Conservation (phyloP, 164 flowering plant species). For the Tinospora cordifolia region DNA sequence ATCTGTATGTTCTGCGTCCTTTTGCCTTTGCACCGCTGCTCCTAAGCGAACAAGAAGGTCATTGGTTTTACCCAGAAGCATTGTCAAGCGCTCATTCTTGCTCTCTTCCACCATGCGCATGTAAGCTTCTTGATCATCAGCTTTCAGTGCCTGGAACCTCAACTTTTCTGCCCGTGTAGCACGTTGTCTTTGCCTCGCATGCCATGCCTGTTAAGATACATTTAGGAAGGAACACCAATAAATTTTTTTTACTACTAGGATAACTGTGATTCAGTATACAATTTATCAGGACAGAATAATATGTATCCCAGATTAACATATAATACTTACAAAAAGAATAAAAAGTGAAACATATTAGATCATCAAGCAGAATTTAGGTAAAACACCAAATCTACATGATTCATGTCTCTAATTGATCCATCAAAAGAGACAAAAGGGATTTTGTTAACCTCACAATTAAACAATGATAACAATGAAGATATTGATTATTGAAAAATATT, state of each 20-base stretch:
- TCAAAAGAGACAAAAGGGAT: not conserved
- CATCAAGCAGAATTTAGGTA: not conserved
- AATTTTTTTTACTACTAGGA: not conserved
- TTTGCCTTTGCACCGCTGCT: slow-evolving; percentile 95
- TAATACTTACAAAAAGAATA: not conserved
- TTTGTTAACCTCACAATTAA: not conserved
- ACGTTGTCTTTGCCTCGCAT: slow-evolving; percentile 94
- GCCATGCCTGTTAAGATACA: slow-evolving; percentile 65
- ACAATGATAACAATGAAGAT: not conserved
- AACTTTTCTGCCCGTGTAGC: slow-evolving; percentile 84
- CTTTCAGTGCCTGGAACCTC: slow-evolving; percentile 85
- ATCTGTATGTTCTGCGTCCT: slow-evolving; percentile 60
- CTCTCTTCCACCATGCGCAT: slow-evolving; percentile 97
- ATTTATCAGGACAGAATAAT: not conserved
- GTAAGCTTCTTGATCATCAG: slow-evolving; percentile 97
- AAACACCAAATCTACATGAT: not conserved
- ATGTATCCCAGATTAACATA: not conserved
- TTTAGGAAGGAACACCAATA: not conserved
- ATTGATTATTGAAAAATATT: not conserved
- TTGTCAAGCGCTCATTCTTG: slow-evolving; percentile 88
- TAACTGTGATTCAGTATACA: not conserved
- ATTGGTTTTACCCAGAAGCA: slow-evolving; percentile 87
- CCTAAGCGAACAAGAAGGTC: slow-evolving; percentile 83
- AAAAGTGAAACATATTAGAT: not conserved
- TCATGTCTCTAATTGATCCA: not conserved